A percentile compares a stretch with the other conserved stretches of the same genome.
Evolutionary conservation across 176 grass and related monocot species (phyloP).

Genomic region (Oryza nivara): DNA sequence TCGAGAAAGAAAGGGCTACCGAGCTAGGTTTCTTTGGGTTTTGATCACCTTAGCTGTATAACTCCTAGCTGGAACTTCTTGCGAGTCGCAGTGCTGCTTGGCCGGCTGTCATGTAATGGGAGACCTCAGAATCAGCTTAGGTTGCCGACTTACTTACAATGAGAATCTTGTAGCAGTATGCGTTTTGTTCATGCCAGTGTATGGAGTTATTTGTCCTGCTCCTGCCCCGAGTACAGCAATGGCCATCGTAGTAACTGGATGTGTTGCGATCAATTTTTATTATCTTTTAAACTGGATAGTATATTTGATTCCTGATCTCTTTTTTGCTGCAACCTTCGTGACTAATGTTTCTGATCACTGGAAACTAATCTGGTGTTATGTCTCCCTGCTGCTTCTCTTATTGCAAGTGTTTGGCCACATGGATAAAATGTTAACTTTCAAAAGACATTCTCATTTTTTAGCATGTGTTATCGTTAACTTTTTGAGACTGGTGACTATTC

Average conservation of each 20-base stretch:
- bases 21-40: constrained; percentile 94
- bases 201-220: background rate
- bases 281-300: constrained; percentile 24
- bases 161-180: constrained; percentile 22
- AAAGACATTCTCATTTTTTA: no score
- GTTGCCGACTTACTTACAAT: background rate
- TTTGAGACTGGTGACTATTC: no score
- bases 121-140: constrained; percentile 29
- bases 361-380: background rate
- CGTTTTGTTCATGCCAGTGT: constrained; percentile 28
- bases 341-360: background rate
- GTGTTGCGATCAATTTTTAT: constrained; percentile 5
- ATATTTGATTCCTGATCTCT: background rate
- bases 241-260: constrained; percentile 33
- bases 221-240: constrained; percentile 7
- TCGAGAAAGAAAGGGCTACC: constrained; percentile 90
- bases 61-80: constrained; percentile 20
- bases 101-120: constrained; percentile 20
- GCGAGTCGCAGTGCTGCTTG: constrained; percentile 13
- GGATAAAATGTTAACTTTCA: no score
- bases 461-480: no score
- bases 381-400: background rate
- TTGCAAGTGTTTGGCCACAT: no score
- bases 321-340: background rate
- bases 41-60: constrained; percentile 43